Percentiles rank a stretch among this genome's conserved stretches.
These are phyloP conservation scores for Alternaria sp. DNA, from an alignment of 2,329 filamentous ascomycete genomes.

Conservation along the genomic window DNA sequence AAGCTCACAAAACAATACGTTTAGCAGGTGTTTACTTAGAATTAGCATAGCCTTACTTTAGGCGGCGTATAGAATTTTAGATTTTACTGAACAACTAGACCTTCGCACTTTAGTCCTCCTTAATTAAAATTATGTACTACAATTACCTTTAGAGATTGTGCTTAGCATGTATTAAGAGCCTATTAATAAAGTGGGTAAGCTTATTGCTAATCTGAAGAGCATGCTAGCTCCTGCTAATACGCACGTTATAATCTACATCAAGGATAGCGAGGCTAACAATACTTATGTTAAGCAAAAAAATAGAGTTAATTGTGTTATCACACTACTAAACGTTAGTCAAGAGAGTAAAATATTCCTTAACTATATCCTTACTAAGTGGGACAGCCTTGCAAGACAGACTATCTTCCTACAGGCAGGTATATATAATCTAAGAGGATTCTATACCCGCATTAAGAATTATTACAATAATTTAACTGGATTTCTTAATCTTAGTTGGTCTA, in stretches of 20 bases:
- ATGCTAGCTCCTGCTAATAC: slow-evolving; percentile 33
- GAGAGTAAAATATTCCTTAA: slow-evolving; percentile 58
- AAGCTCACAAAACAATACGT: neutral
- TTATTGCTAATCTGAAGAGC: slow-evolving; percentile 29
- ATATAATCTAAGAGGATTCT: slow-evolving; percentile 51
- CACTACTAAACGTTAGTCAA: slow-evolving; percentile 53
- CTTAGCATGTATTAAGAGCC: slow-evolving; percentile 52
- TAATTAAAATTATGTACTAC: slow-evolving; percentile 32
- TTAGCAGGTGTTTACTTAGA: slow-evolving; percentile 8
- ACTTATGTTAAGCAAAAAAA: slow-evolving; percentile 27
- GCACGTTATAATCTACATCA: slow-evolving; percentile 44
- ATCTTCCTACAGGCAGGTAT: slow-evolving; percentile 59
- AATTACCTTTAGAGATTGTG: slow-evolving; percentile 43
- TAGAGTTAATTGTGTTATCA: slow-evolving; percentile 33
- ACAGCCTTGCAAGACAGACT: slow-evolving; percentile 56
- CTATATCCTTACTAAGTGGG: slow-evolving; percentile 57
- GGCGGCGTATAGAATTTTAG: slow-evolving; percentile 22
- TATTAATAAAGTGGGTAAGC: slow-evolving; percentile 29
- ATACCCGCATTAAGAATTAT: slow-evolving; percentile 52
- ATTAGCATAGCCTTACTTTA: slow-evolving; percentile 21
- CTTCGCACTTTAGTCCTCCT: slow-evolving; percentile 12
- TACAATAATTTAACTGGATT: slow-evolving; percentile 54
- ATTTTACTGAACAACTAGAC: slow-evolving; percentile 25
- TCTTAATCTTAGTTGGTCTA: slow-evolving; percentile 54
- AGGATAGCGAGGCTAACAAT: slow-evolving; percentile 34